Evolutionary conservation across 768 basidiomycete genomes (phyloP).

Genomic region (Trametes cingulata): DNA sequence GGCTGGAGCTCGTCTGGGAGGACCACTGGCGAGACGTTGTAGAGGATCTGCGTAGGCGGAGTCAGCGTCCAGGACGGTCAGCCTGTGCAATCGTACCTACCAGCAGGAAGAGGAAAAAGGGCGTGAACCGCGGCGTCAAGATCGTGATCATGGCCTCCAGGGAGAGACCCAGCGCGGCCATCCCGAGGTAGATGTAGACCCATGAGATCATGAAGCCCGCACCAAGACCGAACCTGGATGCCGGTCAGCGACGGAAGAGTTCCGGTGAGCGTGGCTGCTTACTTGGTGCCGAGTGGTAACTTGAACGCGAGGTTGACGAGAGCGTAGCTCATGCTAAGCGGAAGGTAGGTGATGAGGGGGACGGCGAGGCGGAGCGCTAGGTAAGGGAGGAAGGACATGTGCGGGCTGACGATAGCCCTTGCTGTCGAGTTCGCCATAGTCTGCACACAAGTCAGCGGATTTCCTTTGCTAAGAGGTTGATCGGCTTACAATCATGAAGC

Average conservation of each 20-base stretch:
- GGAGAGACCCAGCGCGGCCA: conserved; percentile 37
- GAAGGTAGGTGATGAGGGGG: conserved; percentile 39
- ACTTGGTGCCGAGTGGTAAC: conserved; percentile 43
- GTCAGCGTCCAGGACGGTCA: not conserved
- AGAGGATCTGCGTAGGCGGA: conserved; percentile 28
- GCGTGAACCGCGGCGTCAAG: conserved; percentile 34
- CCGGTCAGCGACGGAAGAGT: not conserved
- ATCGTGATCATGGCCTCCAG: conserved; percentile 37
- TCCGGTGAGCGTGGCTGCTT: not conserved
- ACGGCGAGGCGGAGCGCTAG: conserved; percentile 36
- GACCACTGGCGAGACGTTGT: conserved; percentile 33
- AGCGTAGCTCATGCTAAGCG: conserved; percentile 43
- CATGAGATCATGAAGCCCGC: conserved; percentile 35
- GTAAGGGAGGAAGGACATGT: conserved; percentile 37
- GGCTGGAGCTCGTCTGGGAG: conserved; percentile 34
- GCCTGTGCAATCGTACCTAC: conserved; percentile 20
- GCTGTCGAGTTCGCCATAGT: conserved; percentile 36
- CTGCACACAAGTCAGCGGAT: conserved; percentile 15
- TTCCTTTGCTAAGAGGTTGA: not conserved
- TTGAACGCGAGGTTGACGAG: conserved; percentile 46
- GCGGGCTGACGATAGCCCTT: conserved; percentile 37
- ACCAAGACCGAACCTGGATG: conserved; percentile 15
- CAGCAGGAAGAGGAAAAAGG: conserved; percentile 36
- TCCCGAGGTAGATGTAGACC: conserved; percentile 35
- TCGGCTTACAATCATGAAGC: conserved; percentile 29